phyloP scores from a whole-genome alignment of 176 grass and related monocot species.

The Tillandsia fasciculata region DNA sequence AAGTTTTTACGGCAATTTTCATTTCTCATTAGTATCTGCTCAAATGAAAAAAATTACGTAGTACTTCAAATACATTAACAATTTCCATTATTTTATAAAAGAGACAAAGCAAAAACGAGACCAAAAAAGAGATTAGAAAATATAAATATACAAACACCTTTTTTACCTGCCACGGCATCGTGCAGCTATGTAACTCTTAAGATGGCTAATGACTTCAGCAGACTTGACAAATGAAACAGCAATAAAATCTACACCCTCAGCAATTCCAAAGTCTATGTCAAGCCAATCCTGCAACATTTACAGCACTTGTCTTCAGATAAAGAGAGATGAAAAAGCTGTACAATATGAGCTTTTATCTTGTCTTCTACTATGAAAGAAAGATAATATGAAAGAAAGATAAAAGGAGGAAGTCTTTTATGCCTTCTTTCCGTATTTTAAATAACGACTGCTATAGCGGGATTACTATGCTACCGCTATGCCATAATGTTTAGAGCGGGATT shows the following conservation, averaged over 20 bases:
- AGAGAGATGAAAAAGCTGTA: background rate
- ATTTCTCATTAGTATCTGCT: too few species aligned
- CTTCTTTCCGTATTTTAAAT: too few species aligned
- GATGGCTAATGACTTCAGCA: constrained; percentile 90
- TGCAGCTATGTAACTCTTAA: constrained; percentile 96
- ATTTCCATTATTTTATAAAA: background rate
- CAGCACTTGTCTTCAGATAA: constrained; percentile 10
- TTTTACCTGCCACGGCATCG: constrained; percentile 58
- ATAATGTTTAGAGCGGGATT: too few species aligned
- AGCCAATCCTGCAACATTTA: constrained; percentile 82
- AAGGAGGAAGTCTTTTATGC: too few species aligned
- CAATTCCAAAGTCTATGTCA: constrained; percentile 96
- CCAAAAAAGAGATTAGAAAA: background rate
- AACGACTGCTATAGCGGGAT: too few species aligned
- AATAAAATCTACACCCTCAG: constrained; percentile 94
- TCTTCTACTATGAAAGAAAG: background rate
- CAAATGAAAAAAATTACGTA: too few species aligned
- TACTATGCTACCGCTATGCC: too few species aligned
- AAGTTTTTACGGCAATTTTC: too few species aligned
- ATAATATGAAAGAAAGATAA: background rate
- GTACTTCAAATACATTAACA: too few species aligned
- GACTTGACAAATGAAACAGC: constrained; percentile 98
- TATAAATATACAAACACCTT: background rate
- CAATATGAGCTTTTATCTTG: too few species aligned
- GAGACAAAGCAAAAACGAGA: background rate